Percentiles rank a stretch among this genome's conserved stretches.
Conservation (phyloP, 2,329 filamentous ascomycete species). For the Orbilia quercus region DNA sequence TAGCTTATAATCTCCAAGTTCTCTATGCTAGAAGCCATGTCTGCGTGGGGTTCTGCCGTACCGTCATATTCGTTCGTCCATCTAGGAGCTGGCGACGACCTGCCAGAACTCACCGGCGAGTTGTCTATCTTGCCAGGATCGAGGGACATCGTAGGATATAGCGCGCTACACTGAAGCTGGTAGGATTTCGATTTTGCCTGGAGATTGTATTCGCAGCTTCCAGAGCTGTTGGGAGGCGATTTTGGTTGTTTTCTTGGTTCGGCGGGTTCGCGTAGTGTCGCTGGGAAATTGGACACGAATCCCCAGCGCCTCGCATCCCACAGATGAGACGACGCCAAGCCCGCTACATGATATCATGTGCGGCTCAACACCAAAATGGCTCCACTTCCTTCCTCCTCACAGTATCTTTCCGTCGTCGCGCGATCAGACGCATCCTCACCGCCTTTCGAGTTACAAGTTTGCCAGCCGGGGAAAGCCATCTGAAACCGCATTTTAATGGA, state of each 20-base stretch:
- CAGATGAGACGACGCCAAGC: conserved; percentile 49
- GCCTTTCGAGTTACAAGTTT: conserved; percentile 12
- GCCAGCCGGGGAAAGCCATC: not conserved
- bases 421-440: conserved; percentile 35
- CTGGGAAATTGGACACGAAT: conserved; percentile 49
- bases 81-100: conserved; percentile 50
- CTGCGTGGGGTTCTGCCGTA: conserved; percentile 25
- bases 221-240: not conserved
- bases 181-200: not conserved
- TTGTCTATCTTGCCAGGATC: conserved; percentile 39
- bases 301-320: conserved; percentile 26
- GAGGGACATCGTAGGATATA: conserved; percentile 37
- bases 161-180: not conserved
- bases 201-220: not conserved
- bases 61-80: conserved; percentile 55
- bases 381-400: conserved; percentile 27
- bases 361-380: conserved; percentile 25
- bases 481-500: conserved; percentile 4
- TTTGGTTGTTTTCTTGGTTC: conserved; percentile 16
- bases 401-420: conserved; percentile 28
- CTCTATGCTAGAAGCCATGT: not conserved
- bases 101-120: conserved; percentile 54
- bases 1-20: not conserved
- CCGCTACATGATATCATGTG: conserved; percentile 51
- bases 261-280: conserved; percentile 22